Conservation (phyloP, 2,329 filamentous ascomycete species). For the Curvularia spicifera region DNA sequence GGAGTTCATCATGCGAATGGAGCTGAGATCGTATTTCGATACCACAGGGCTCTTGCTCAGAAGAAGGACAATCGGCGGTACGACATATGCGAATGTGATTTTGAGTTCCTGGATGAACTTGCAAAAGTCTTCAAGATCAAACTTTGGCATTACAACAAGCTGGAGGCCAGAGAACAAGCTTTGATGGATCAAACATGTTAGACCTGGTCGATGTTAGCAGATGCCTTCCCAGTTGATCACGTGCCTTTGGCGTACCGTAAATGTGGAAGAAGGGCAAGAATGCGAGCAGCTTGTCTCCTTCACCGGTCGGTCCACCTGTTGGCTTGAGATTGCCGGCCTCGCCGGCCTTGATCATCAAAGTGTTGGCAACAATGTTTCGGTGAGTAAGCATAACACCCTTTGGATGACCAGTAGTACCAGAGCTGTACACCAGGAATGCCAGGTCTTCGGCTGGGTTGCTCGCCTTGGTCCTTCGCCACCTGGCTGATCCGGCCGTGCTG, state of each 20-base stretch:
- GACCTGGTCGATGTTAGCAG: slow-evolving; percentile 52
- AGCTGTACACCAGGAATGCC: slow-evolving; percentile 86
- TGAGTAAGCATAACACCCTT: slow-evolving; percentile 92
- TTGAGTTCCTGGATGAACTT: slow-evolving; percentile 74
- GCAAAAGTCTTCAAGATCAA: slow-evolving; percentile 82
- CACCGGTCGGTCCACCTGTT: slow-evolving; percentile 64
- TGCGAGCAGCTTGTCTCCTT: slow-evolving; percentile 75
- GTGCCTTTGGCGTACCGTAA: slow-evolving; percentile 66
- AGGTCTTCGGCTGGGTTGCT: slow-evolving; percentile 74
- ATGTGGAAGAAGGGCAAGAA: slow-evolving; percentile 92
- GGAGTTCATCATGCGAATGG: slow-evolving; percentile 82
- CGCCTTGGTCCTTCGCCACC: slow-evolving; percentile 64
- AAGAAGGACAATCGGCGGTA: slow-evolving; percentile 81
- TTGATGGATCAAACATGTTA: slow-evolving; percentile 75
- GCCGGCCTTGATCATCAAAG: slow-evolving; percentile 51
- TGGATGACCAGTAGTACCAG: slow-evolving; percentile 86
- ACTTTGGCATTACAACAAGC: slow-evolving; percentile 76
- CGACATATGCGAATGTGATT: slow-evolving; percentile 80
- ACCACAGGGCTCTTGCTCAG: slow-evolving; percentile 81
- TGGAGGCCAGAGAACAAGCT: slow-evolving; percentile 69
- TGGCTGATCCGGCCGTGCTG: slow-evolving; percentile 65
- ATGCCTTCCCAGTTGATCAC: background rate
- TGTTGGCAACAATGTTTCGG: slow-evolving; percentile 79
- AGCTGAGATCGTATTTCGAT: slow-evolving; percentile 79
- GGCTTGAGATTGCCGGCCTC: slow-evolving; percentile 61